Percentiles rank a stretch among this genome's conserved stretches.
phyloP scores from a whole-genome alignment of 495 filamentous ascomycete species.

The Penicillium tannophilum region DNA sequence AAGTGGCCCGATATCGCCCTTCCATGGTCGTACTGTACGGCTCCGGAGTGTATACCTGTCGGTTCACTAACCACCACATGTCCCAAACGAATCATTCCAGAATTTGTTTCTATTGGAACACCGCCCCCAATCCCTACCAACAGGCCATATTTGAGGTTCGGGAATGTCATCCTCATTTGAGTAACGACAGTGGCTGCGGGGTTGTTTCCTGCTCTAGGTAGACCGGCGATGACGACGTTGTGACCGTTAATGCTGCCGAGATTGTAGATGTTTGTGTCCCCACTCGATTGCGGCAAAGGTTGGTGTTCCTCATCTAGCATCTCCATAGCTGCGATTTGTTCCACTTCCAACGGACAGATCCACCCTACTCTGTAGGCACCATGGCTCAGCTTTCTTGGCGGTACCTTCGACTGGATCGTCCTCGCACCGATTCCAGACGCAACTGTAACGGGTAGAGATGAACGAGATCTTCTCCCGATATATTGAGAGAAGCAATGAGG shows the following conservation, averaged over 20 bases:
- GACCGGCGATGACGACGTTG: slow-evolving; percentile 1
- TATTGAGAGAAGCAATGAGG: no score
- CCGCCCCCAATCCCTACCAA: not conserved
- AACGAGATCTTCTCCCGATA: no score
- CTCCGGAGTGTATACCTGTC: not conserved
- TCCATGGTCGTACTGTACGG: not conserved
- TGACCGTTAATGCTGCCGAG: not conserved
- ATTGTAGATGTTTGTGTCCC: not conserved
- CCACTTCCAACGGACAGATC: slow-evolving; percentile 35
- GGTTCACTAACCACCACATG: not conserved
- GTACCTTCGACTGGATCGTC: no score
- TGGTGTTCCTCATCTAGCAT: slow-evolving; percentile 35
- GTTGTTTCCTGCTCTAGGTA: not conserved
- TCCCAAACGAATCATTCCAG: not conserved
- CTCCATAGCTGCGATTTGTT: slow-evolving; percentile 30
- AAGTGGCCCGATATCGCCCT: not conserved
- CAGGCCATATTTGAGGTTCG: not conserved
- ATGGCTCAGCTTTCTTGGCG: not conserved
- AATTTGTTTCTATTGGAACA: not conserved
- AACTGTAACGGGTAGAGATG: no score
- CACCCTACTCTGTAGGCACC: slow-evolving; percentile 33
- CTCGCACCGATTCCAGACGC: no score
- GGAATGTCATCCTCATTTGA: not conserved
- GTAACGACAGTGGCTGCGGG: not conserved
- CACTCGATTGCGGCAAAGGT: slow-evolving; percentile 8